These are phyloP conservation scores for Bisporella sp. DNA, from an alignment of 2,329 filamentous ascomycete species.

Conservation along the genomic window DNA sequence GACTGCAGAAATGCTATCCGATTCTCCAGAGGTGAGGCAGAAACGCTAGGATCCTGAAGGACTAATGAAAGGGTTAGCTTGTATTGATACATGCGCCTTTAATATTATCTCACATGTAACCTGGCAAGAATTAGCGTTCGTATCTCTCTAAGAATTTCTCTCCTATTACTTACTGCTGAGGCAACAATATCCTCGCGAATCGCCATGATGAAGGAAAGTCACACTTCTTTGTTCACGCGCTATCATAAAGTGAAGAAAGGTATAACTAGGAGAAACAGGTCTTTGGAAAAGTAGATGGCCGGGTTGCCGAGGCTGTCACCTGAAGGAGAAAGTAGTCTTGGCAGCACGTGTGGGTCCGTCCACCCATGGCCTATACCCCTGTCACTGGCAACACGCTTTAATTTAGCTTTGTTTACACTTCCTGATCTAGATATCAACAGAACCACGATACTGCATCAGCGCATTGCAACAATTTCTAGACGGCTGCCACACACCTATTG, in stretches of 20 bases:
- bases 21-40: conserved; percentile 85
- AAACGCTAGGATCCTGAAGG: conserved; percentile 88
- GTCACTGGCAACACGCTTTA: too few relatives aligned
- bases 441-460: too few relatives aligned
- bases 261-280: too few relatives aligned
- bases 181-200: conserved; percentile 90
- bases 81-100: conserved; percentile 3
- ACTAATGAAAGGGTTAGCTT: conserved; percentile 43
- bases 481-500: background rate
- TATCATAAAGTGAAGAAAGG: background rate
- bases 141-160: background rate
- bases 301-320: conserved; percentile 10
- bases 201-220: conserved; percentile 47
- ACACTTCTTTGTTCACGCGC: too few relatives aligned
- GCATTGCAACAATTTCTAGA: too few relatives aligned
- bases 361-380: too few relatives aligned
- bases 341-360: too few relatives aligned
- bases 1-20: conserved; percentile 88
- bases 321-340: too few relatives aligned
- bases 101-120: conserved; percentile 26
- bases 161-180: conserved; percentile 57
- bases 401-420: too few relatives aligned
- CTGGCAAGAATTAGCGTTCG: conserved; percentile 5
- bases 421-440: too few relatives aligned
- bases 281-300: conserved; percentile 10